Conservation (phyloP, 164 flowering plant genomes). For the Warburgia ugandensis region DNA sequence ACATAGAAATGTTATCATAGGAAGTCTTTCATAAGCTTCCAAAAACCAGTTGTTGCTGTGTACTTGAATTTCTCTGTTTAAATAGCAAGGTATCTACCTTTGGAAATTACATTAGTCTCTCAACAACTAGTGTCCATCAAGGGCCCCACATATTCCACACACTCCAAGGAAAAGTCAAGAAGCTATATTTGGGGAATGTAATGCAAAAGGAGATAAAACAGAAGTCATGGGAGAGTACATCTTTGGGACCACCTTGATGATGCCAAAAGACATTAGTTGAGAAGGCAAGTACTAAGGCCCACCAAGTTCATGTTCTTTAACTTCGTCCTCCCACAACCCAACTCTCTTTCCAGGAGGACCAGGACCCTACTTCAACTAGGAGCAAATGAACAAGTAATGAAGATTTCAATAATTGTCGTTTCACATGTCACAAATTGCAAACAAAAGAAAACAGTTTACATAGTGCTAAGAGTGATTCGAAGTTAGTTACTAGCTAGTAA, state of each 20-base stretch:
- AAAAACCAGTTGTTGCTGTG: constrained; percentile 1
- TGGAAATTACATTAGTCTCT: constrained; percentile 5
- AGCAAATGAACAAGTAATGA: too few species aligned
- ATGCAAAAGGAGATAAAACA: neutral
- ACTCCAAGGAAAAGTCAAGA: neutral
- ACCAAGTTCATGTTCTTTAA: too few species aligned
- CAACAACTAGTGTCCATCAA: constrained; percentile 4
- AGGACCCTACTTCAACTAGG: neutral
- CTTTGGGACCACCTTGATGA: constrained; percentile 6
- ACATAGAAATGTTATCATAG: neutral
- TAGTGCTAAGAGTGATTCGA: too few species aligned
- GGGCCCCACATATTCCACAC: neutral
- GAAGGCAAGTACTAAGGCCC: neutral
- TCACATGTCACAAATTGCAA: too few species aligned
- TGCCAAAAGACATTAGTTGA: constrained; percentile 3
- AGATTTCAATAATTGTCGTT: too few species aligned
- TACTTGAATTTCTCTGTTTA: neutral
- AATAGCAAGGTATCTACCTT: constrained; percentile 3
- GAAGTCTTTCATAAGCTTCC: constrained; percentile 1
- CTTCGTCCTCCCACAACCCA: too few species aligned
- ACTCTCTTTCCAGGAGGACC: neutral
- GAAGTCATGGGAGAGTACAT: constrained; percentile 3
- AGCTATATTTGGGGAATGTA: constrained; percentile 4
- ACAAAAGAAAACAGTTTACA: too few species aligned
- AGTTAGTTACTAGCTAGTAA: too few species aligned